Evolutionary conservation across 768 basidiomycete genomes (phyloP), one percentile per base, ranked within the genome.

Genomic region (Terana coerulea): DNA sequence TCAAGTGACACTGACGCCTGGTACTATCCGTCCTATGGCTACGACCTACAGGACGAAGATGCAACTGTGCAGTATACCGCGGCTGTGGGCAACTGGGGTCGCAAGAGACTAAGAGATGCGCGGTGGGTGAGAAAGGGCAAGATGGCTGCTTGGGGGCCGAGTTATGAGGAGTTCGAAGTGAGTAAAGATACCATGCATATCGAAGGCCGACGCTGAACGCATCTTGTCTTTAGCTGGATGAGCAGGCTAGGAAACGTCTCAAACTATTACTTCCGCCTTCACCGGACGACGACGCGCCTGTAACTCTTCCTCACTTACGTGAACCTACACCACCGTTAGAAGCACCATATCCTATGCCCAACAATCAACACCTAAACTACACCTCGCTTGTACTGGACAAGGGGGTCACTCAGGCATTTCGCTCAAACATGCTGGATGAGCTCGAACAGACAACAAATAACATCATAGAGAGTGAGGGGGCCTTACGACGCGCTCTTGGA

Each of bases 381-480:
- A 78, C 89, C 17, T 88, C 90, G 0, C 89, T 91, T 59, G 89
- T 94, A 12, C 78, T 92, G 76, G 91, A 93, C 64, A 88, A 85
- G 56, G 79, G 88, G 7, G 81, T 89, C 14, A 89, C 87, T 15
- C 86, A 89, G 64, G 83, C 91, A 3, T 94, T 91, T 68, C 86
- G 90, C 37, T 87, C 90, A 29, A 76, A 73, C 50, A 69, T 92
- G 42, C 69, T 92, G 21, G 84, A 89, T 56, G 89, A 91, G 59
- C 75, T 94, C 12, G 88, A 91, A 57, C 73, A 86, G 45, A 84
- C 90, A 12, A 91, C 90, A 9, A 91, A 89, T 62, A 82, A 81
- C 37, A 78, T 94, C 39, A 87, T 93, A 41, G 88, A 92, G 69
- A 89, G 88, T 17, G 91, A 93, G 64, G 81, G 82, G 19, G 74